Evolutionary conservation across 208 protist species (phyloP), one percentile per base, ranked within the genome.

Genomic region (Wallacemonas sp.): DNA sequence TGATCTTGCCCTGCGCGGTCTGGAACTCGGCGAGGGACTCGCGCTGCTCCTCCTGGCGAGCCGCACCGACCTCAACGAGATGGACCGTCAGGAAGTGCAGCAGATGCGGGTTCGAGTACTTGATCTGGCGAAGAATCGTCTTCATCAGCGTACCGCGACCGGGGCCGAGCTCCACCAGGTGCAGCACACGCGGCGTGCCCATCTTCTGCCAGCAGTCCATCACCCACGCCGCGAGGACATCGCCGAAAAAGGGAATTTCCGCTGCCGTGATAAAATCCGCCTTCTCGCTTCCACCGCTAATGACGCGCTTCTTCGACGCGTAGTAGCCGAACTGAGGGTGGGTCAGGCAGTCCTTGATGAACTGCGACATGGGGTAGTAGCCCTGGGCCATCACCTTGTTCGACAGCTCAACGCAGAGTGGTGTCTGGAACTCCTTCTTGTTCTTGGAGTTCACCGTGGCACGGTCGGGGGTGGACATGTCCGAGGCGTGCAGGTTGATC

Each of bases 121-220:
- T 83, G 32, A 94, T 88, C 57, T 93, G 87, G 39, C 74, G 81
- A 50, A 97, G 75, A 59, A 97, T 93, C 20, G 82, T 93, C 74
- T 88, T 86, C 92, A 97, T 94, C 22, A 95, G 76, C 3, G 88
- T 97, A 8, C 92, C 92, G 23, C 69, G 74, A 3, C 92, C 92
- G 5, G 89, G 89, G 11, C 92, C 92, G 61, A 97, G 76, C 76
- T 97, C 89, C 26, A 97, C 86, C 8, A 97, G 79, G 65, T 95
- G 89, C 64, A 97, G 45, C 73, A 91, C 85, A 25, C 86, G 77
- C 26, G 92, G 92, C 20, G 86, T 94, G 1, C 92, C 92, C 86
- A 97, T 93, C 78, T 96, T 95, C 69, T 96, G 87, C 89, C 90
- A 97, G 29, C 73, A 72, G 64, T 95, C 89, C 85, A 95, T 91